Evolutionary conservation across 148 eudicot genomes (phyloP), one percentile per base, ranked within the genome.

Genomic region (Arbutus unedo): DNA sequence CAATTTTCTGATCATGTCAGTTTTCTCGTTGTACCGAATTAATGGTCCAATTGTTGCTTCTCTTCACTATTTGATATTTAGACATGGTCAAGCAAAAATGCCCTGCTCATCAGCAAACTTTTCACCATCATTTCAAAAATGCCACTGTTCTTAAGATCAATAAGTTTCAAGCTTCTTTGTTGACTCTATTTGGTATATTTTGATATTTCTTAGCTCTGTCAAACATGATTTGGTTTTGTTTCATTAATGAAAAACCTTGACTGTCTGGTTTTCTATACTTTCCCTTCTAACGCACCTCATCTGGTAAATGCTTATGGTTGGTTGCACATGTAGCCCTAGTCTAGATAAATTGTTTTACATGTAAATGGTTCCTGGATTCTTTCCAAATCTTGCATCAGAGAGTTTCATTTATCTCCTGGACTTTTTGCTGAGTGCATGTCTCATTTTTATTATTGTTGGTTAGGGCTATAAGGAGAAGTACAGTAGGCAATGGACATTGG

Each of bases 31-130:
- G 6, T 44, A 45, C 4, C 47, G 21, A 16, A 60, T 67, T 79
- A 79, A 64, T 64, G 74, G 59, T 48, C 64, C 5, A 21, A 57
- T 62, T 74, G 71, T 19, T 81, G 57, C n/a, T 14, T 74, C 55
- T 81, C 48, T 31, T n/a, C 81, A 53, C 19, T 14, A 49, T 44
- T 51, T 3, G 11, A 38, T 38, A 51, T 81, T 53, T 41, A 81
- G 76, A 18, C 25, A 53, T 81, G n/a, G 44, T 67, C 48, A 67
- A 25, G 45, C 60, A 10, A 59, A 44, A 57, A 11, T 3, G 55
- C 3, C 70, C 31, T 38, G 51, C 45, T 31, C 80, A 77, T 45
- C 21, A 19, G 50, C 66, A 56, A 77, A 16, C 2, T 41, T 50
- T 77, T 23, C n/a, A 50, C 13, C 23, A 43, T 56, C 51, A 78